Percentiles rank a stretch among this genome's conserved stretches.
Conservation (phyloP, 352 stramenopile species). For the Phytophthora kernoviae region DNA sequence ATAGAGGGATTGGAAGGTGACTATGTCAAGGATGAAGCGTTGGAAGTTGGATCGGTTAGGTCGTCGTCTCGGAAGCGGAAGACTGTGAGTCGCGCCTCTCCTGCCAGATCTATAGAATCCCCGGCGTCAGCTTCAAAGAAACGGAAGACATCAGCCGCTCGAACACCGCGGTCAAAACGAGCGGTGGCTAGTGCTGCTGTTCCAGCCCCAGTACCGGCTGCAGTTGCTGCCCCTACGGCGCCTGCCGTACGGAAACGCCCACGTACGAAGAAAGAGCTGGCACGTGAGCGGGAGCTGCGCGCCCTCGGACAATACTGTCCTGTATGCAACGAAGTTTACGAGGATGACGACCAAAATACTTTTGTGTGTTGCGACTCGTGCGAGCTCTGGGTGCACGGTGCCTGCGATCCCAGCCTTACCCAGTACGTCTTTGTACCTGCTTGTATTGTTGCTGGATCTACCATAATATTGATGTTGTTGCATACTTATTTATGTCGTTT, state of each 20-base stretch:
- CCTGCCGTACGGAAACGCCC: slow-evolving; percentile 49
- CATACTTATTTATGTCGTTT: slow-evolving; percentile 14
- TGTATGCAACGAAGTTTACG: slow-evolving; percentile 85
- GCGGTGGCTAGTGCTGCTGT: slow-evolving; percentile 15
- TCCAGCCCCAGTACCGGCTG: slow-evolving; percentile 10
- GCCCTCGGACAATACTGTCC: slow-evolving; percentile 85
- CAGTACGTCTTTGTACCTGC: slow-evolving; percentile 45
- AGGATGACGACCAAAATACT: slow-evolving; percentile 83
- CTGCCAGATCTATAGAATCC: slow-evolving; percentile 21
- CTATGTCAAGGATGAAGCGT: slow-evolving; percentile 18
- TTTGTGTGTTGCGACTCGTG: slow-evolving; percentile 91
- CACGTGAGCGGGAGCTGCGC: slow-evolving; percentile 78
- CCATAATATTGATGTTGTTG: background rate
- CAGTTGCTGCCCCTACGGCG: slow-evolving; percentile 16
- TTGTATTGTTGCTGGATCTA: background rate
- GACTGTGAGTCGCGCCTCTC: slow-evolving; percentile 27
- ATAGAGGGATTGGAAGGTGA: slow-evolving; percentile 8
- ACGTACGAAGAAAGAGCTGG: slow-evolving; percentile 66
- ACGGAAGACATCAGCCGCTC: slow-evolving; percentile 28
- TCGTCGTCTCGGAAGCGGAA: slow-evolving; percentile 38
- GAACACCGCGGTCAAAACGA: slow-evolving; percentile 22
- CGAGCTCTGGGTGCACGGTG: slow-evolving; percentile 86
- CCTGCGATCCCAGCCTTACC: slow-evolving; percentile 71
- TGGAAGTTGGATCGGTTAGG: slow-evolving; percentile 8
- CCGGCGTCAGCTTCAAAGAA: slow-evolving; percentile 36